Evolutionary conservation across 768 basidiomycete genomes (phyloP), one percentile per base, ranked within the genome.

Genomic region (Boletus rubroflammeus): DNA sequence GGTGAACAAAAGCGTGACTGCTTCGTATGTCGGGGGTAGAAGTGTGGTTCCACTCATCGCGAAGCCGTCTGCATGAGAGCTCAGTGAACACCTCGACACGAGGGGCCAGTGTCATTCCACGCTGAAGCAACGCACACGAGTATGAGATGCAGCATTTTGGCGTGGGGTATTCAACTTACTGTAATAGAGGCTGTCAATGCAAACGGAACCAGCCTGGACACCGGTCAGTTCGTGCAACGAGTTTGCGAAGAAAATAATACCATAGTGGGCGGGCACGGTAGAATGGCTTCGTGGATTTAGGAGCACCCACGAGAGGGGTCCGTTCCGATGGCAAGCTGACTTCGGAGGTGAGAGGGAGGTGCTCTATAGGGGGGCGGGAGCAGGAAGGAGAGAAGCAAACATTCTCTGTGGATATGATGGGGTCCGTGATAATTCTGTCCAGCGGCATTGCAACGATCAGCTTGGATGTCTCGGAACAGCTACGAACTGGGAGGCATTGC

Each of bases 1-100:
- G 38, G 23, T 50, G 48, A 43, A 55, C 44, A n/a, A 39, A 23
- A n/a, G 40, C 23, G 17, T 40, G 44, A 50, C 44, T 10, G 28
- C 31, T 41, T 34, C 40, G 47, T 25, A 45, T 2, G 40, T 47
- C 41, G 31, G 46, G 44, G 32, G 25, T 25, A 43, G 52, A 43
- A 23, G 67, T 71, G 53, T 70, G 71, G 58, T 81, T 76, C 67
- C 78, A 76, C 26, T 72, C 66, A 23, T 73, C 70, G 57, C 80
- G 78, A 31, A 86, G 60, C 5, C 76, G 76, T 46, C 82, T 77
- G 69, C 90, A 91, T 4, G 90, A 83, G 48, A 92, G 81, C 47
- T 85, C 81, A 41, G 83, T 89, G 75, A 84, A 90, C 28, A 92
- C 85, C 67, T 89, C 84, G 43, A 92, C 85, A 52, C 88, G 81